phyloP scores from a whole-genome alignment of 345 rosid species.

The Hypericum perforatum region DNA sequence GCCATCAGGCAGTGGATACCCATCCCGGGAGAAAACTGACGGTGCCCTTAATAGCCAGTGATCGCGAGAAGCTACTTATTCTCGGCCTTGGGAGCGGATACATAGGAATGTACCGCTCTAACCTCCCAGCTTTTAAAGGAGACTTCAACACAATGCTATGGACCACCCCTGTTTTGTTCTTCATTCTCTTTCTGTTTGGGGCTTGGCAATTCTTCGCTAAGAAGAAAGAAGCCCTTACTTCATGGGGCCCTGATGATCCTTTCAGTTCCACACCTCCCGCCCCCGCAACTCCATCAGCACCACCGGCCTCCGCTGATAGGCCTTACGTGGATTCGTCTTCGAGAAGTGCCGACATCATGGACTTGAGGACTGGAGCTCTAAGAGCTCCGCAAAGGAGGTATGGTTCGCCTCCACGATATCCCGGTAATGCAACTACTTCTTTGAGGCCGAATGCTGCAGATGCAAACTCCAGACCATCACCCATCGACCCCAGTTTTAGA shows the following conservation, averaged over 20 bases:
- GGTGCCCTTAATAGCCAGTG: slow-evolving; percentile 62
- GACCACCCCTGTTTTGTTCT: slow-evolving; percentile 82
- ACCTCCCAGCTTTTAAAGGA: slow-evolving; percentile 45
- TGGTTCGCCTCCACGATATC: slow-evolving; percentile 52
- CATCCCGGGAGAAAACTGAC: slow-evolving; percentile 12
- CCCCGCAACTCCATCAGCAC: slow-evolving; percentile 27
- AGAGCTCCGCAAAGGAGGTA: slow-evolving; percentile 45
- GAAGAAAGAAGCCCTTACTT: slow-evolving; percentile 89
- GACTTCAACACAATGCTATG: slow-evolving; percentile 67
- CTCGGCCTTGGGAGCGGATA: slow-evolving; percentile 78
- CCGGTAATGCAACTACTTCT: slow-evolving; percentile 48
- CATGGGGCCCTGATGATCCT: slow-evolving; percentile 94
- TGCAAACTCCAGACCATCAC: slow-evolving; percentile 35
- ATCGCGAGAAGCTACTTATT: slow-evolving; percentile 67
- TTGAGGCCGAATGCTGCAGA: slow-evolving; percentile 51
- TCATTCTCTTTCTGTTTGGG: slow-evolving; percentile 63
- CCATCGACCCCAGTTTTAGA: slow-evolving; percentile 50
- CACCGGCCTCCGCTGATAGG: slow-evolving; percentile 39
- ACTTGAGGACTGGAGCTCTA: slow-evolving; percentile 42
- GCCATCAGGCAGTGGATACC: slow-evolving; percentile 28
- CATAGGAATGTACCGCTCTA: slow-evolving; percentile 42
- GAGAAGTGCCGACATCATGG: slow-evolving; percentile 52
- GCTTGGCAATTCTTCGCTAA: slow-evolving; percentile 95
- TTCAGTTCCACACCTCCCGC: slow-evolving; percentile 41
- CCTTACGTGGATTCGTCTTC: slow-evolving; percentile 49